phyloP scores from a whole-genome alignment of 1,139 yeast genomes.

The Yamadazyma mexicana region DNA sequence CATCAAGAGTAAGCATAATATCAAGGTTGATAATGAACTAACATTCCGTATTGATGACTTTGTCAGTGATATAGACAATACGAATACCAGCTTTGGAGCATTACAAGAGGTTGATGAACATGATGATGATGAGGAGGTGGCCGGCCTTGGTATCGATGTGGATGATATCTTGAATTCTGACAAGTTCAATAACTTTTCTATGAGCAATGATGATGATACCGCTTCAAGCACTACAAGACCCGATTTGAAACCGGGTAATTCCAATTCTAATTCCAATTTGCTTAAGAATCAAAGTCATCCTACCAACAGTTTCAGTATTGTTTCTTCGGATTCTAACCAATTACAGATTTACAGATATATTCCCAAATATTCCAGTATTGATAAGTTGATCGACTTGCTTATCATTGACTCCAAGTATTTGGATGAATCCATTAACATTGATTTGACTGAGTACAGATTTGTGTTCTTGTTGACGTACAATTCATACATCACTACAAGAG shows the following conservation, averaged over 20 bases:
- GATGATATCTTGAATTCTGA: slow-evolving; percentile 47
- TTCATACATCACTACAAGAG: slow-evolving; percentile 44
- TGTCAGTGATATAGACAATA: slow-evolving; percentile 29
- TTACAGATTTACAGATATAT: slow-evolving; percentile 26
- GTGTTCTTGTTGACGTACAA: slow-evolving; percentile 46
- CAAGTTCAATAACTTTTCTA: slow-evolving; percentile 36
- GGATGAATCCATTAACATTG: slow-evolving; percentile 38
- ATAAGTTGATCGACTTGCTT: slow-evolving; percentile 42
- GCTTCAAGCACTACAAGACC: slow-evolving; percentile 1
- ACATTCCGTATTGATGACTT: slow-evolving; percentile 43
- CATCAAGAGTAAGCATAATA: slow-evolving; percentile 22
- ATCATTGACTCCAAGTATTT: slow-evolving; percentile 41
- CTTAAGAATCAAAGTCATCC: slow-evolving; percentile 5
- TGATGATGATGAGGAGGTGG: slow-evolving; percentile 37
- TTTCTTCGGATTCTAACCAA: slow-evolving; percentile 18
- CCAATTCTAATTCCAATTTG: slow-evolving; percentile 1
- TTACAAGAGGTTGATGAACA: slow-evolving; percentile 24
- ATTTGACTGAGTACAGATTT: slow-evolving; percentile 44
- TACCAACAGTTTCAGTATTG: slow-evolving; percentile 13
- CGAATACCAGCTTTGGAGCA: slow-evolving; percentile 17
- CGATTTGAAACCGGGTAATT: neutral
- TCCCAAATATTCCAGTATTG: slow-evolving; percentile 44
- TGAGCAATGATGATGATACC: slow-evolving; percentile 3
- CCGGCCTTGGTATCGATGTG: slow-evolving; percentile 47
- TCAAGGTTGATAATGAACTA: slow-evolving; percentile 34